These are phyloP conservation scores for Schwanniomyces polymorphus DNA, from an alignment of 805 yeast species.

Conservation along the genomic window DNA sequence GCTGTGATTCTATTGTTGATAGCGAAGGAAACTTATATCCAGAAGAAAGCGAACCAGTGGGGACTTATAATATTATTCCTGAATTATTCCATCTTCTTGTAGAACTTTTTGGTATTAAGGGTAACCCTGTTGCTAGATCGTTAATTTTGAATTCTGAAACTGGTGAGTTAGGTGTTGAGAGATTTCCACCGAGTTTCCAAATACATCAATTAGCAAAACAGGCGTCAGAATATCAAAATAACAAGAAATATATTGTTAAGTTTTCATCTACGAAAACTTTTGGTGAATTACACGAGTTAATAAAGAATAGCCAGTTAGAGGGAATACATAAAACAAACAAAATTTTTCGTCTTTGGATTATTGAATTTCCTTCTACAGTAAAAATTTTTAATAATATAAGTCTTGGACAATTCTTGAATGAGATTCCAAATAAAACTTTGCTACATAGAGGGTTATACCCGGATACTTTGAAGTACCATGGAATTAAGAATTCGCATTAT, in stretches of 20 bases:
- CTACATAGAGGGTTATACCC: constrained; percentile 22
- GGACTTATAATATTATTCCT: constrained; percentile 34
- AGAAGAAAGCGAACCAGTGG: constrained; percentile 12
- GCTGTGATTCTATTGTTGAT: constrained; percentile 45
- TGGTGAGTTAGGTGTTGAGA: constrained; percentile 31
- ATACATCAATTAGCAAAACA: constrained; percentile 31
- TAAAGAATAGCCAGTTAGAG: constrained; percentile 21
- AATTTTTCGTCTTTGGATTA: constrained; percentile 38
- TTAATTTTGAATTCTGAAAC: constrained; percentile 22
- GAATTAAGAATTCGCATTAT: constrained; percentile 20
- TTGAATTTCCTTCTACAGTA: constrained; percentile 21
- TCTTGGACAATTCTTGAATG: constrained; percentile 25
- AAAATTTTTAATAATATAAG: constrained; percentile 23
- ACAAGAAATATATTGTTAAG: constrained; percentile 12
- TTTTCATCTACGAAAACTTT: constrained; percentile 37
- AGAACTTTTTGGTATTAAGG: constrained; percentile 55
- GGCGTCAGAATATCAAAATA: constrained; percentile 5
- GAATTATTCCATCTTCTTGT: constrained; percentile 44
- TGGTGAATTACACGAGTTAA: constrained; percentile 27
- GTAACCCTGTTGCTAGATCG: constrained; percentile 33
- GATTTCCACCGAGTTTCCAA: constrained; percentile 35
- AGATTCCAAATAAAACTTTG: constrained; percentile 26
- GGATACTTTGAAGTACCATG: constrained; percentile 28
- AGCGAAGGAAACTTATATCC: constrained; percentile 43
- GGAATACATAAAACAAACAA: constrained; percentile 11